Evolutionary conservation across 768 basidiomycete species (phyloP).

Genomic region (Auriscalpium microsporum): DNA sequence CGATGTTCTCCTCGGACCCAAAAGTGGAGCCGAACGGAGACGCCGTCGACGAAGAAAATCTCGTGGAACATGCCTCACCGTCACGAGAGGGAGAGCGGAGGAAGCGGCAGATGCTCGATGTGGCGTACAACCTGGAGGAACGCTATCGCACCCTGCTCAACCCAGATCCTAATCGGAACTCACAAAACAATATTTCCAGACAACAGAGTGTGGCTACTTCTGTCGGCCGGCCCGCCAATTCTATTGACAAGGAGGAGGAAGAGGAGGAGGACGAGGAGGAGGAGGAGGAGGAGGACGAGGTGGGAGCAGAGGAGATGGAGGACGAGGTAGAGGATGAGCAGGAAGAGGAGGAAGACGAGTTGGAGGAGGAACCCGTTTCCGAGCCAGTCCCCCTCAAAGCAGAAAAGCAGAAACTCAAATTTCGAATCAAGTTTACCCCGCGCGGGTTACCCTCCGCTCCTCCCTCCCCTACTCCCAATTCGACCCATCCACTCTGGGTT

Average conservation of each 20-base stretch:
- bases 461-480: conserved; percentile 20
- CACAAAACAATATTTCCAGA: conserved; percentile 4
- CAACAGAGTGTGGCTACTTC: conserved; percentile 3
- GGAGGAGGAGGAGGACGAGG: conserved; percentile 3
- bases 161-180: conserved; percentile 11
- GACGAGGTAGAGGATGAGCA: background rate
- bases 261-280: background rate
- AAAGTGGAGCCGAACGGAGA: conserved; percentile 20
- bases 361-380: background rate
- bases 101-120: conserved; percentile 63
- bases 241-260: conserved; percentile 4
- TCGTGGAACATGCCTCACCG: conserved; percentile 22
- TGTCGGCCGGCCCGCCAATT: background rate
- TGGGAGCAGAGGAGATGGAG: background rate
- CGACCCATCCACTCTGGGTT: background rate
- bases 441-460: conserved; percentile 32
- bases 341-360: conserved; percentile 1
- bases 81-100: conserved; percentile 38
- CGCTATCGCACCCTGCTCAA: conserved; percentile 72
- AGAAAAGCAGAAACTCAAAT: conserved; percentile 17
- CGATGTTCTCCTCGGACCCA: conserved; percentile 36
- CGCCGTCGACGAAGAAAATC: conserved; percentile 12
- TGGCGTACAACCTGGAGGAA: conserved; percentile 56
- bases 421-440: conserved; percentile 22
- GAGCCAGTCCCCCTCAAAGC: conserved; percentile 6